phyloP scores from a whole-genome alignment of 768 basidiomycete species.

The Favolaschia claudopus region DNA sequence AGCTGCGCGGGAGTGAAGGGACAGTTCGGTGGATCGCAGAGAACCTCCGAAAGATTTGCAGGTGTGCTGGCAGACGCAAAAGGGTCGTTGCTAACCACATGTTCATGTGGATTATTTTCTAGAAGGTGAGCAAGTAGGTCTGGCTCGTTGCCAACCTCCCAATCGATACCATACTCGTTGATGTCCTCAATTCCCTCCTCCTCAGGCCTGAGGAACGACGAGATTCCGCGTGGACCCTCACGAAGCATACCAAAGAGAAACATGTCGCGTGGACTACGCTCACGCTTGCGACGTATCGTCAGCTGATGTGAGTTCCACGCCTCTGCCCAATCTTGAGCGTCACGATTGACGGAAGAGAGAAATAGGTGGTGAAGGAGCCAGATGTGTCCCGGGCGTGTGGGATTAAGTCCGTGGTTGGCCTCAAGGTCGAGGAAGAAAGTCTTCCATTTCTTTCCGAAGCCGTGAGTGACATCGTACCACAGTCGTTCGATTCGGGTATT shows the following conservation, averaged over 20 bases:
- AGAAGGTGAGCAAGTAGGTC: slow-evolving; percentile 9
- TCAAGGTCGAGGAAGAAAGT: slow-evolving; percentile 39
- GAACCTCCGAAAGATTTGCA: background rate
- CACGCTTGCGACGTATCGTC: slow-evolving; percentile 5
- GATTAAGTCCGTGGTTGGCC: slow-evolving; percentile 27
- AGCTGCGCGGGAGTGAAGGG: background rate
- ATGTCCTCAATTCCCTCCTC: slow-evolving; percentile 5
- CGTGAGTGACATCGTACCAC: slow-evolving; percentile 39
- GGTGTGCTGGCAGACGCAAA: background rate
- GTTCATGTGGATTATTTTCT: slow-evolving; percentile 14
- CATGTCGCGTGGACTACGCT: slow-evolving; percentile 24
- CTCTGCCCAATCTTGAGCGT: slow-evolving; percentile 33
- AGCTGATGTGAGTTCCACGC: slow-evolving; percentile 38
- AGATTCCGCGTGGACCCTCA: slow-evolving; percentile 24
- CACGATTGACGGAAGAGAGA: slow-evolving; percentile 28
- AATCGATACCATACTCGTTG: slow-evolving; percentile 20
- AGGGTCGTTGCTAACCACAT: slow-evolving; percentile 5
- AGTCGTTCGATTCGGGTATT: slow-evolving; percentile 31
- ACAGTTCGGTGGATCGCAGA: background rate
- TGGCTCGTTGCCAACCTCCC: slow-evolving; percentile 10
- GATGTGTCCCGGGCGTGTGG: slow-evolving; percentile 25
- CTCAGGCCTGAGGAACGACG: background rate
- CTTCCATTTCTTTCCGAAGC: slow-evolving; percentile 38
- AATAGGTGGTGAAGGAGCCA: slow-evolving; percentile 42
- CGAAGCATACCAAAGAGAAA: slow-evolving; percentile 27